Base-by-base conservation (phyloP, 2,329 filamentous ascomycete species). In the Exophiala calicioides region DNA sequence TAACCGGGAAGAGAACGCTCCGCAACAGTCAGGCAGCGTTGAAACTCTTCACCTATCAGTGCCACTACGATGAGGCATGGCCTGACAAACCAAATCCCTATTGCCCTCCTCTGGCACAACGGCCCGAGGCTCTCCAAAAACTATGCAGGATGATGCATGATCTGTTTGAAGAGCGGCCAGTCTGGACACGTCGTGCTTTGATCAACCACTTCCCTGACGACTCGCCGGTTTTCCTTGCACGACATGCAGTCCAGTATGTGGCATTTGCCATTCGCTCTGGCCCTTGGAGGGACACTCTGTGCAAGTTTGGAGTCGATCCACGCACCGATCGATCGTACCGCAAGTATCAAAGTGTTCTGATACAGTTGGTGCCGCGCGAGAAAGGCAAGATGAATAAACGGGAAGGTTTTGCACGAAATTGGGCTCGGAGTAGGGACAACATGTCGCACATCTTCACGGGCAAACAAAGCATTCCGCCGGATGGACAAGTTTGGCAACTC, bases 201-300 rank as follows among this genome's bases (percentile, higher is more conserved):
- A 77, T 85, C 58, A 96, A 95, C 66, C 77, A 79, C 41, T 74
- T 96, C 21, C 59, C 61, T 4, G 68, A 69, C 24, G 67, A 69
- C 52, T 71, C 76, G 37, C 74, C 75, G 48, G 73, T 76, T 19
- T 73, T 75, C 42, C 68, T 72, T 13, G 70, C 95, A 50, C 86
- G 88, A 59, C 79, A 85, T 62, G 87, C 87, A 35, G 79, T 90
- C 41, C 86, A 89, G 53, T 91, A 93, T 60, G 82, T 88, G 3
- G 90, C 87, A 6, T 98, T 95, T 69, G 88, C 90, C 68, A 96
- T 97, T 75, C 85, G 86, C 49, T 89, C 86, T 16, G 93, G 93
- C 0, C 90, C 93, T 0, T 98, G 89, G 86, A 81, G 89, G 54
- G 90, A 97, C 65, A 84, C 87, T 3, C 82, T 96, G 43, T 81